phyloP scores from a whole-genome alignment of 2,329 filamentous ascomycete genomes.

The Cordyceps cateniannulata region DNA sequence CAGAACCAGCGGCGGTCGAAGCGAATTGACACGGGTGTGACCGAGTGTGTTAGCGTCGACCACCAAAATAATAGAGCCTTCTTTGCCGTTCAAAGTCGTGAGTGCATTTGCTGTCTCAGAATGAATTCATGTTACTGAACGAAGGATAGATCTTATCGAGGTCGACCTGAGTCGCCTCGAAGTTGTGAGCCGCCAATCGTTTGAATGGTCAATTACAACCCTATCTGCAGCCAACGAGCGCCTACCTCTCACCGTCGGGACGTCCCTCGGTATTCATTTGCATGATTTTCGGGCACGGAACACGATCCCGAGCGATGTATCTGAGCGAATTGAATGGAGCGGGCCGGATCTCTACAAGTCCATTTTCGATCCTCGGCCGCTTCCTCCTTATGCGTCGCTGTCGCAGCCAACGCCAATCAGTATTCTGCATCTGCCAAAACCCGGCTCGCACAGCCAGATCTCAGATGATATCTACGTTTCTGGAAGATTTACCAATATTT shows the following conservation, averaged over 20 bases:
- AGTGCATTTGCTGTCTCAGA: conserved; percentile 24
- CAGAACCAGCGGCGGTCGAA: conserved; percentile 46
- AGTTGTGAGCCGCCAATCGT: conserved; percentile 62
- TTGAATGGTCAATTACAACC: conserved; percentile 77
- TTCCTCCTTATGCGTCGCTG: conserved; percentile 60
- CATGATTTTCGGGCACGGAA: conserved; percentile 61
- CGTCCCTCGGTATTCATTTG: conserved; percentile 72
- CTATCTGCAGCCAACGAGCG: conserved; percentile 63
- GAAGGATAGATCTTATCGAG: conserved; percentile 59
- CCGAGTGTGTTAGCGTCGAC: conserved; percentile 79
- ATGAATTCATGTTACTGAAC: conserved; percentile 1
- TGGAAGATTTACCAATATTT: conserved; percentile 79
- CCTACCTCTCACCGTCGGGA: conserved; percentile 76
- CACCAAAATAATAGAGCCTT: conserved; percentile 61
- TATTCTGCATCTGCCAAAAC: conserved; percentile 67
- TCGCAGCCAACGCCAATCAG: conserved; percentile 76
- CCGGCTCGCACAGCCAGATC: conserved; percentile 44
- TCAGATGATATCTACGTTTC: conserved; percentile 82
- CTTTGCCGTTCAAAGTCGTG: conserved; percentile 69
- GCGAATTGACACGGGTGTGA: conserved; percentile 64
- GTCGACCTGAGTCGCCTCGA: conserved; percentile 71
- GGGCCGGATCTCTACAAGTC: conserved; percentile 26
- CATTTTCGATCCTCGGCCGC: conserved; percentile 47
- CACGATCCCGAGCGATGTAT: conserved; percentile 24
- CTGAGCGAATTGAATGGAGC: conserved; percentile 30